Evolutionary conservation across 768 basidiomycete species (phyloP), one percentile per base, ranked within the genome.

Genomic region (Myochromella boudieri): DNA sequence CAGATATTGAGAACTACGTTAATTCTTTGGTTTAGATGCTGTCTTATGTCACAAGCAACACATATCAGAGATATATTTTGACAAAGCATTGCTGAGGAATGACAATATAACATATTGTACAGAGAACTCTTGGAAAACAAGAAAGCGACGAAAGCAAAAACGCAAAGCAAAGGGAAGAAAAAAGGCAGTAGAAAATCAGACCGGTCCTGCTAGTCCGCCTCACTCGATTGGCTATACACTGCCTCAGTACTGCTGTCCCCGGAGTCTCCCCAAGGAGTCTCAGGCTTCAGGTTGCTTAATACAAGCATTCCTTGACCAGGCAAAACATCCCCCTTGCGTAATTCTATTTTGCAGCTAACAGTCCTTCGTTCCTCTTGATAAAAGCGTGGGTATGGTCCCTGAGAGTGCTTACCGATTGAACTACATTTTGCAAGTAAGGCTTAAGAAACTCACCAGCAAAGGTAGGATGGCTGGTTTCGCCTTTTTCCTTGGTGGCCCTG

Each of bases 1-100:
- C 31, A 68, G 67, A 68, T 40, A 68, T 69, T 29, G 67, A 69
- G 46, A 68, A 68, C 49, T 68, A 66, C 37, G 56, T 64, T 49
- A 68, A 68, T 44, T 68, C 67, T 6, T 54, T 68, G 50, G 61
- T 65, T 8, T 55, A 43, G 18, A 24, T 12, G 8, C 3, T 31
- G 8, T 5, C 36, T 34, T 6, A n/a, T n/a, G n/a, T n/a, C n/a
- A n/a, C n/a, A n/a, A n/a, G n/a, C n/a, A n/a, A n/a, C n/a, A n/a
- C n/a, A n/a, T n/a, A n/a, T n/a, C n/a, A 14, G 26, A n/a, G 3
- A 29, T 26, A 18, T 20, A 41, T 8, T 20, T 12, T 3, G 37
- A 26, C 3, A 29, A 29, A 10, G 9, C 40, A n/a, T n/a, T n/a
- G n/a, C n/a, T n/a, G n/a, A n/a, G n/a, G n/a, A n/a, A n/a, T n/a